Evolutionary conservation across 306 rosid genomes (phyloP).

Genomic region (Dryas drummondii): DNA sequence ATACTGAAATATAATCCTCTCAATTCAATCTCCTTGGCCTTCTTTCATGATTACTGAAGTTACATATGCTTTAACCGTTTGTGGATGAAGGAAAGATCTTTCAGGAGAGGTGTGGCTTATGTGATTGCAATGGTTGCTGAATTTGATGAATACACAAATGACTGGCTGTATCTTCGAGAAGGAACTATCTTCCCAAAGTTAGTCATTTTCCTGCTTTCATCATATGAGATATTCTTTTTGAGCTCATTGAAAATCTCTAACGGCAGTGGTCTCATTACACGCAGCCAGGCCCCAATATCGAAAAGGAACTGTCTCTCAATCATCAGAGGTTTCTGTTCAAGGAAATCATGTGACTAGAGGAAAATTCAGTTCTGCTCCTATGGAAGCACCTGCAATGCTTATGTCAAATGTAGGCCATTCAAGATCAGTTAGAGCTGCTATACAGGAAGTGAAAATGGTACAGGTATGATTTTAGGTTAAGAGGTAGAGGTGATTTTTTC

Average conservation of each 20-base stretch:
- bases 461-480: slow-evolving; percentile 44
- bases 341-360: slow-evolving; percentile 37
- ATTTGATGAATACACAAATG: slow-evolving; percentile 84
- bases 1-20: background rate
- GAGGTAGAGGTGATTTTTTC: background rate
- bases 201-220: slow-evolving; percentile 25
- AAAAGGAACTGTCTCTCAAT: slow-evolving; percentile 46
- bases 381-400: slow-evolving; percentile 80
- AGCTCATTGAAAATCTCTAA: slow-evolving; percentile 16
- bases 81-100: slow-evolving; percentile 73
- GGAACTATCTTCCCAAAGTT: slow-evolving; percentile 81
- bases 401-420: slow-evolving; percentile 64
- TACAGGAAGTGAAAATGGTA: slow-evolving; percentile 86
- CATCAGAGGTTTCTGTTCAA: slow-evolving; percentile 50
- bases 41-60: slow-evolving; percentile 20
- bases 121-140: slow-evolving; percentile 88
- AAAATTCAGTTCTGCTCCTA: slow-evolving; percentile 32
- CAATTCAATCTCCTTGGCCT: background rate
- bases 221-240: background rate
- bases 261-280: slow-evolving; percentile 35
- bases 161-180: slow-evolving; percentile 85
- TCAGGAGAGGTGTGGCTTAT: slow-evolving; percentile 66
- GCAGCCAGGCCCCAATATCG: slow-evolving; percentile 95
- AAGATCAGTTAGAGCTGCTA: slow-evolving; percentile 69
- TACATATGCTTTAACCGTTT: slow-evolving; percentile 18